Evolutionary conservation across 805 yeast genomes (phyloP).

Genomic region (Torulaspora franciscae): DNA sequence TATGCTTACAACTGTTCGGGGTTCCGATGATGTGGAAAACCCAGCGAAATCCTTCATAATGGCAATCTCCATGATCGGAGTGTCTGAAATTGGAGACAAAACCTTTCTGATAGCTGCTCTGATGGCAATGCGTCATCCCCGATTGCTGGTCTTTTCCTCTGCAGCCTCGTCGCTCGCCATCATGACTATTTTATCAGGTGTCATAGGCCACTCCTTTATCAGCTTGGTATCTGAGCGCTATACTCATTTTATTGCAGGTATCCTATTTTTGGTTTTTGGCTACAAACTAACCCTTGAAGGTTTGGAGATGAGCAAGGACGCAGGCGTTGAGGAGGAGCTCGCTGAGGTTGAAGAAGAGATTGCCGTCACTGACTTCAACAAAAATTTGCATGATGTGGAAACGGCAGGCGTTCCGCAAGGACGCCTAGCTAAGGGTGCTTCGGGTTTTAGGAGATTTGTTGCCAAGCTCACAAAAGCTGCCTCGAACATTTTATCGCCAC

Average conservation of each 20-base stretch:
- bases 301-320: constrained; percentile 66
- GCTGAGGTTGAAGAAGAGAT: constrained; percentile 96
- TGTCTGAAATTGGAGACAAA: constrained; percentile 97
- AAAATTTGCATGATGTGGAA: constrained; percentile 53
- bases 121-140: constrained; percentile 93
- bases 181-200: constrained; percentile 88
- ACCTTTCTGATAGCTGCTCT: constrained; percentile 94
- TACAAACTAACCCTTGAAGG: constrained; percentile 74
- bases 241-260: constrained; percentile 78
- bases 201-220: constrained; percentile 89
- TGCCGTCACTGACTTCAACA: constrained; percentile 54
- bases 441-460: constrained; percentile 17
- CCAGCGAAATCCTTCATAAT: constrained; percentile 54
- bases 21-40: constrained; percentile 1
- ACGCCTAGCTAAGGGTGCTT: constrained; percentile 6
- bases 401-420: constrained; percentile 39
- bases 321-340: constrained; percentile 90
- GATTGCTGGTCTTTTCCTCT: constrained; percentile 79
- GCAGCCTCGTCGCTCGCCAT: constrained; percentile 79
- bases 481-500: constrained; percentile 68
- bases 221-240: constrained; percentile 70
- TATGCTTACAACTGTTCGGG: neutral
- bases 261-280: constrained; percentile 79
- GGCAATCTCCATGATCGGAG: constrained; percentile 84
- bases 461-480: constrained; percentile 51